Conservation (phyloP, 139 green algal genomes). For the Micractinium conductrix region DNA sequence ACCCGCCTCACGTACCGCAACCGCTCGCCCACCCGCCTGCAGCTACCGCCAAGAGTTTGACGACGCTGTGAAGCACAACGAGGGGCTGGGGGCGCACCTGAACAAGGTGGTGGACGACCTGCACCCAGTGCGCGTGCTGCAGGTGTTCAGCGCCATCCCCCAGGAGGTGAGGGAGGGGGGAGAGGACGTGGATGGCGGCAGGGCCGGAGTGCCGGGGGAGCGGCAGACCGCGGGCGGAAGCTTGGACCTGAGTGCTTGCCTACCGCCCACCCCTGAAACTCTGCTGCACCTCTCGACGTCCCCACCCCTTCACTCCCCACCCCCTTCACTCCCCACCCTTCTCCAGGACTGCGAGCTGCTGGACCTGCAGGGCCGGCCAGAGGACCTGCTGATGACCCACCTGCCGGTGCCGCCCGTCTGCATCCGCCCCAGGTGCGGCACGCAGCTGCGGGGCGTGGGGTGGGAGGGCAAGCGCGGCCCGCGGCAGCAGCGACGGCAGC, state of each 20-base stretch:
- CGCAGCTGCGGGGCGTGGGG: too few relatives aligned
- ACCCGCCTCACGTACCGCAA: too few relatives aligned
- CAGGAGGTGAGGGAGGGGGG: slow-evolving; percentile 45
- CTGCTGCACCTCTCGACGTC: neutral
- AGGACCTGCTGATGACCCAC: slow-evolving; percentile 88
- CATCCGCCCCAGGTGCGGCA: slow-evolving; percentile 88
- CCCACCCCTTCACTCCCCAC: too few relatives aligned
- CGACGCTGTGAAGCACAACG: slow-evolving; percentile 71
- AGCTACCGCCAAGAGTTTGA: slow-evolving; percentile 62
- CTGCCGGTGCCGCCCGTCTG: slow-evolving; percentile 94
- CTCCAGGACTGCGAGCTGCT: slow-evolving; percentile 59
- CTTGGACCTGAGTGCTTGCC: too few relatives aligned
- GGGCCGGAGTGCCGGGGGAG: too few relatives aligned
- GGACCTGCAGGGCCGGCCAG: slow-evolving; percentile 74
- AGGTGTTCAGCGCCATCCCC: slow-evolving; percentile 84
- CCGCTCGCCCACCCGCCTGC: neutral
- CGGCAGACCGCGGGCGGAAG: too few relatives aligned
- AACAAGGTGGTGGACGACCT: slow-evolving; percentile 88
- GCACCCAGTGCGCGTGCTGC: slow-evolving; percentile 86
- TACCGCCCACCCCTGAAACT: neutral
- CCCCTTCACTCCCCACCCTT: neutral
- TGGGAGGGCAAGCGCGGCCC: neutral
- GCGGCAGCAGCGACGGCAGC: too few relatives aligned
- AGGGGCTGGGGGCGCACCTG: slow-evolving; percentile 61
- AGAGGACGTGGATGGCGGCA: neutral